Evolutionary conservation across 805 yeast genomes (phyloP), one percentile per base, ranked within the genome.

Genomic region (Lachancea sp.): DNA sequence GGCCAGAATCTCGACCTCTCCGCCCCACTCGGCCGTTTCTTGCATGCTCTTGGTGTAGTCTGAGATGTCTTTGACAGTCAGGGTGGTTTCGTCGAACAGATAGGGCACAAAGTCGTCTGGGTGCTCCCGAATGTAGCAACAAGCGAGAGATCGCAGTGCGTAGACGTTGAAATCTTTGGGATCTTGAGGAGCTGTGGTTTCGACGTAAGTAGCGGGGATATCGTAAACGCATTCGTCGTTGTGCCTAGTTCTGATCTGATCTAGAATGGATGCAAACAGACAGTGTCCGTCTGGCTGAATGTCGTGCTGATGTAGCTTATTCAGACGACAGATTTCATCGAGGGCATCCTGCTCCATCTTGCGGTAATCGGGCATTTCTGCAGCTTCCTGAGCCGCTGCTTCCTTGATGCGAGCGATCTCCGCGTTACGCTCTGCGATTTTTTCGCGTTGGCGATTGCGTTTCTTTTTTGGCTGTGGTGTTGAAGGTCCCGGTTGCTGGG

Each of bases 261-360:
- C 96, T 18, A 81, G 71, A 16, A 91, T 74, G 0, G 96, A 82
- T 3, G 91, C 85, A 69, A 88, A 93, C 27, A 91, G 67, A 71
- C 99, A 93, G 62, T 91, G 91, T 0, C 98, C 99, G 63, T 91
- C 98, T 0, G 98, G 95, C 48, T 74, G 70, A 38, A 89, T 85
- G 52, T 89, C 95, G 49, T 72, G 65, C 51, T 82, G 80, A 17
- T 51, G 57, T n/a, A 87, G 66, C 3, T 72, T 66, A 27, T 73
- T 68, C 20, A 73, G 45, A 1, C 58, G 53, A 49, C 93, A 77
- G 22, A 82, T 57, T 31, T 69, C 69, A 16, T 70, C 71, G 60
- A 91, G 72, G 40, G 80, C 78, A 12, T 79, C 84, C 46, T 79
- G 72, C 66, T 91, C 98, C 17, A 84, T 77, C 40, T 76, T 74